These are phyloP conservation scores for Entomortierella chlamydospora DNA, from an alignment of 192 early-diverging fungal species.

Conservation along the genomic window DNA sequence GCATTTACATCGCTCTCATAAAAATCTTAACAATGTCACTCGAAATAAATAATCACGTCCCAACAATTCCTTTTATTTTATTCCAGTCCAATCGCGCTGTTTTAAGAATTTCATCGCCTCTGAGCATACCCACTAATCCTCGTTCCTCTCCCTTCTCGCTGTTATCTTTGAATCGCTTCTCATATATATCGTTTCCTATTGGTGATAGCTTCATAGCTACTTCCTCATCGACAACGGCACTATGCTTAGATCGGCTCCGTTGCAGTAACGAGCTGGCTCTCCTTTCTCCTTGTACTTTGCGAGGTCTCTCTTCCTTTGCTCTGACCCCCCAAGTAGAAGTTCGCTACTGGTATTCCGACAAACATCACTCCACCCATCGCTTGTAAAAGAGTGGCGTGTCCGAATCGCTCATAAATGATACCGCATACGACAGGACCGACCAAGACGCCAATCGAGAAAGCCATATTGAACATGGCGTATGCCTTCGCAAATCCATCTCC, in stretches of 20 bases:
- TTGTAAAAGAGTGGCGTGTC: slow-evolving; percentile 46
- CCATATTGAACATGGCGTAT: slow-evolving; percentile 83
- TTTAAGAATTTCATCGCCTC: slow-evolving; percentile 16
- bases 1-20: background rate
- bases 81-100: slow-evolving; percentile 5
- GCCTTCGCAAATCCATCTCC: slow-evolving; percentile 68
- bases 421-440: slow-evolving; percentile 76
- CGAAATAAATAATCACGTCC: too few species aligned
- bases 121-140: background rate
- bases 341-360: slow-evolving; percentile 11
- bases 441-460: slow-evolving; percentile 79
- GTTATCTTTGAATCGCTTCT: slow-evolving; percentile 2
- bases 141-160: background rate
- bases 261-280: background rate
- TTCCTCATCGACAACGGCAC: slow-evolving; percentile 7
- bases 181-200: background rate
- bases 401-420: slow-evolving; percentile 63
- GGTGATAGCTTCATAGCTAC: background rate
- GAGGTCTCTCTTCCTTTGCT: slow-evolving; percentile 23
- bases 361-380: slow-evolving; percentile 27
- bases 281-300: slow-evolving; percentile 41
- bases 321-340: slow-evolving; percentile 28
- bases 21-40: background rate
- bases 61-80: background rate
- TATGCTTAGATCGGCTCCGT: slow-evolving; percentile 20